Conservation (phyloP, 106 monocot genomes). For the Allium sativum region DNA sequence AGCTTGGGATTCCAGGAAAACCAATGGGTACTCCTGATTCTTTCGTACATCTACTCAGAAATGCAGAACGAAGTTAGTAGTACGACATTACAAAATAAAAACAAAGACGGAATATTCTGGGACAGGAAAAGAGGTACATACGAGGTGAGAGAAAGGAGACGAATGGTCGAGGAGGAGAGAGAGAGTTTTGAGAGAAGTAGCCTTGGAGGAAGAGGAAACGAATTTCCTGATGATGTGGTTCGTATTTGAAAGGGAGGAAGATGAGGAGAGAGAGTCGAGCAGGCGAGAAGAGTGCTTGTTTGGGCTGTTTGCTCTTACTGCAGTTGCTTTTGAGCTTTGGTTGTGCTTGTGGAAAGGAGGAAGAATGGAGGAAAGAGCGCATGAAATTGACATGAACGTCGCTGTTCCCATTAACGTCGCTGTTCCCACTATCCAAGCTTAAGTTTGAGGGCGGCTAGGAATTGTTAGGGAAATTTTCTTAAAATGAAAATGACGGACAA, state of each 20-base stretch:
- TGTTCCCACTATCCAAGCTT: too few species aligned
- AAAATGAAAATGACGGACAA: too few species aligned
- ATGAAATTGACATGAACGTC: too few species aligned
- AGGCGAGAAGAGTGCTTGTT: constrained; percentile 39
- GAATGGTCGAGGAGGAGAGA: constrained; percentile 46
- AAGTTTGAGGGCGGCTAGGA: too few species aligned
- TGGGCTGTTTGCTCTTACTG: too few species aligned
- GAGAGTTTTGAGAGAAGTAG: constrained; percentile 56
- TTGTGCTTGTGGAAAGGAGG: not conserved
- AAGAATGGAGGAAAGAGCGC: not conserved
- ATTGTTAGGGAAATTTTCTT: too few species aligned
- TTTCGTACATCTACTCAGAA: constrained; percentile 25
- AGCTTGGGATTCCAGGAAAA: constrained; percentile 67
- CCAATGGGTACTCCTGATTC: constrained; percentile 38
- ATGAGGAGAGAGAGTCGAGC: constrained; percentile 42
- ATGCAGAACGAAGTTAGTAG: not conserved
- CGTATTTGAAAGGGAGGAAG: constrained; percentile 24
- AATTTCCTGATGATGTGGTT: constrained; percentile 49
- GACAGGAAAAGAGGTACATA: not conserved
- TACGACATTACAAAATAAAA: not conserved
- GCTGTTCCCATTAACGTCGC: too few species aligned
- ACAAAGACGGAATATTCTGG: not conserved
- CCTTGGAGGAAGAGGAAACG: constrained; percentile 52
- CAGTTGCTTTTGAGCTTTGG: not conserved
- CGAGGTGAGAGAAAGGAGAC: constrained; percentile 34